Evolutionary conservation across 345 rosid species (phyloP), one percentile per base, ranked within the genome.

Genomic region (Linum usitatissimum): DNA sequence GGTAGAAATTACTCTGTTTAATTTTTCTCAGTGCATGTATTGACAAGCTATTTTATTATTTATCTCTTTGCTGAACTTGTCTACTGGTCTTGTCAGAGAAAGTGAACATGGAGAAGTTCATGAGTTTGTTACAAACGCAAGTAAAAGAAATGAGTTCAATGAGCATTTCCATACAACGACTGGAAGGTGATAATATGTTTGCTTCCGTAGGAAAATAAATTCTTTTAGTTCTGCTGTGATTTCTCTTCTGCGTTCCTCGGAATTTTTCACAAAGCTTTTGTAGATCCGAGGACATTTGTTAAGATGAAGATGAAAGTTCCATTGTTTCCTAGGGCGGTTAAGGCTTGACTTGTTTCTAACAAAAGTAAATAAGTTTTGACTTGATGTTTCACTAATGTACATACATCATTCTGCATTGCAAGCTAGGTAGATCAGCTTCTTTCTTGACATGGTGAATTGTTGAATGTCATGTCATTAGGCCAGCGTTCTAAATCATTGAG

Each of bases 71-170:
- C 36, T 57, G 40, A 70, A 64, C 61, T 53, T 62, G 30, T 66
- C 55, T 66, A 74, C 66, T 62, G 30, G 59, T 64, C 64, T 76
- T 62, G 45, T 62, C 83, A 93, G 99, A 90, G 77, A 84, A 68
- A 76, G 82, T 67, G 70, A 72, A 73, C 76, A 82, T 93, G 59
- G 81, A 78, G 70, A 85, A 82, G 59, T 70, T 93, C 55, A 76
- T 53, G 77, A 80, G 71, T 70, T 77, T 83, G 73, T 76, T 90
- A 72, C 90, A 82, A 39, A 68, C 66, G 64, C 99, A 93, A 82
- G 82, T 86, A 57, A 83, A 73, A 73, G 96, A 93, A 79, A 84
- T 93, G 86, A 90, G 80, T 84, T 78, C 88, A 9, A 75, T 93
- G 87, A 80, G 85, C 69, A 73, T 63, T 61, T 68, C 86, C 57